Evolutionary conservation across 1,284 basidiomycete genomes (phyloP).

Genomic region (Pyrrhoderma noxium): DNA sequence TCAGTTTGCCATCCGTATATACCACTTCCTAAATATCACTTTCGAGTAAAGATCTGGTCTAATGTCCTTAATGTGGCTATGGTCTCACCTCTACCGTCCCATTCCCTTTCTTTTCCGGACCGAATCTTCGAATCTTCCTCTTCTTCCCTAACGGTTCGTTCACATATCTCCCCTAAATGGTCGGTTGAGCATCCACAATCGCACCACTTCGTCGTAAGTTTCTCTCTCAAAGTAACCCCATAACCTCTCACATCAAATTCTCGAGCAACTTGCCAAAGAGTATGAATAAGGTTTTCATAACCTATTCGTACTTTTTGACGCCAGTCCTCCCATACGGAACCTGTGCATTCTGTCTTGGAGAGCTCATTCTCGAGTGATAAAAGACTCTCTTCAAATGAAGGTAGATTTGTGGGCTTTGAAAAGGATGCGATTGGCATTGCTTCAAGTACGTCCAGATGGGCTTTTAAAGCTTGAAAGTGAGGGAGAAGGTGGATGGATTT

Average conservation of each 20-base stretch:
- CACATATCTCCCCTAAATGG: slow-evolving; percentile 65
- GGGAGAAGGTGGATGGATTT: slow-evolving; percentile 59
- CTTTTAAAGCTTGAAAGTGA: slow-evolving; percentile 46
- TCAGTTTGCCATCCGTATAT: slow-evolving; percentile 60
- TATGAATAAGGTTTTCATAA: slow-evolving; percentile 52
- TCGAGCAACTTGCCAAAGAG: slow-evolving; percentile 56
- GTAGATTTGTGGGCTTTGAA: slow-evolving; percentile 55
- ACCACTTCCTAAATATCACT: slow-evolving; percentile 37
- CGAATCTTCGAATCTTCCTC: slow-evolving; percentile 48
- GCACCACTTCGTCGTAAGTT: slow-evolving; percentile 64
- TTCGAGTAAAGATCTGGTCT: neutral
- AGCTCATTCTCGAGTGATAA: slow-evolving; percentile 56
- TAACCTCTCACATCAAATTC: slow-evolving; percentile 67
- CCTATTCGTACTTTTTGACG: slow-evolving; percentile 46
- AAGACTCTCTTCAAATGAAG: slow-evolving; percentile 46
- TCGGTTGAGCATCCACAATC: slow-evolving; percentile 71
- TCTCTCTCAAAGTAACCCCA: slow-evolving; percentile 58
- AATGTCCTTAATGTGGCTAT: neutral
- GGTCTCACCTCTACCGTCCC: slow-evolving; percentile 52
- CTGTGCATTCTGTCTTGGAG: slow-evolving; percentile 37
- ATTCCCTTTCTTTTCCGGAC: slow-evolving; percentile 57
- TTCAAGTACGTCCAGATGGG: slow-evolving; percentile 53
- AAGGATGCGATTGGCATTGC: slow-evolving; percentile 46
- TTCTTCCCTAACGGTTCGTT: slow-evolving; percentile 58
- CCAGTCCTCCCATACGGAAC: slow-evolving; percentile 49